A percentile compares a stretch with the other conserved stretches of the same genome.
Evolutionary conservation across 345 rosid species (phyloP).

Genomic region (Salix purpurea): DNA sequence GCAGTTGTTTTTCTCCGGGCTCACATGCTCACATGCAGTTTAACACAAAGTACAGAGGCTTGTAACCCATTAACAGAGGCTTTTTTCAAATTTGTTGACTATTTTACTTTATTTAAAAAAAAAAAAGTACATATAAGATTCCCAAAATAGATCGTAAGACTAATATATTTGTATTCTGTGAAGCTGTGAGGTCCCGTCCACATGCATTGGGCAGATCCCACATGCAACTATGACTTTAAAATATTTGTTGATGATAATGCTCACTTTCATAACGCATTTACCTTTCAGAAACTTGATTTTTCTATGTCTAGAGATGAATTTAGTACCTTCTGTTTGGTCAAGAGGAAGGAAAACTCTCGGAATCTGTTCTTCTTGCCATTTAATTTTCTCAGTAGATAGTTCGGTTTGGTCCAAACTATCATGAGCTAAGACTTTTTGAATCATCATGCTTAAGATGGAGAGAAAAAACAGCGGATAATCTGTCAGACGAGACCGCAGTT

Average conservation of each 20-base stretch:
- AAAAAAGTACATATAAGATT: not conserved
- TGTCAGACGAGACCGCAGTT: too few relatives aligned
- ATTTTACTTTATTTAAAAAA: not conserved
- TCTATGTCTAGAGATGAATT: not conserved
- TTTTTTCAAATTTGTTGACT: not conserved
- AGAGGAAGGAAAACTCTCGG: not conserved
- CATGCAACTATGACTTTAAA: not conserved
- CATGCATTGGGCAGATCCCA: not conserved
- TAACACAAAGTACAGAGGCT: not conserved
- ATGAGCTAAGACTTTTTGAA: not conserved
- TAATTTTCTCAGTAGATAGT: not conserved
- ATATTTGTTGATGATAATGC: not conserved
- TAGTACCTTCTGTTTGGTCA: not conserved
- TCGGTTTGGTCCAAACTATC: not conserved
- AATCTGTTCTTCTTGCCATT: not conserved
- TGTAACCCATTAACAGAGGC: not conserved
- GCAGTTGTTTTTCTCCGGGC: not conserved
- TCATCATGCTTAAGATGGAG: too few relatives aligned
- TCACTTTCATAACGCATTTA: not conserved
- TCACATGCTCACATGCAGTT: not conserved
- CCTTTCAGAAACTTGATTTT: not conserved
- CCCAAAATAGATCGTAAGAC: not conserved
- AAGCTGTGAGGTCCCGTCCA: not conserved
- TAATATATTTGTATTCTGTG: not conserved
- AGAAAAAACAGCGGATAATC: too few relatives aligned